phyloP scores from a whole-genome alignment of 768 basidiomycete species.

The Gloeophyllum trabeum region DNA sequence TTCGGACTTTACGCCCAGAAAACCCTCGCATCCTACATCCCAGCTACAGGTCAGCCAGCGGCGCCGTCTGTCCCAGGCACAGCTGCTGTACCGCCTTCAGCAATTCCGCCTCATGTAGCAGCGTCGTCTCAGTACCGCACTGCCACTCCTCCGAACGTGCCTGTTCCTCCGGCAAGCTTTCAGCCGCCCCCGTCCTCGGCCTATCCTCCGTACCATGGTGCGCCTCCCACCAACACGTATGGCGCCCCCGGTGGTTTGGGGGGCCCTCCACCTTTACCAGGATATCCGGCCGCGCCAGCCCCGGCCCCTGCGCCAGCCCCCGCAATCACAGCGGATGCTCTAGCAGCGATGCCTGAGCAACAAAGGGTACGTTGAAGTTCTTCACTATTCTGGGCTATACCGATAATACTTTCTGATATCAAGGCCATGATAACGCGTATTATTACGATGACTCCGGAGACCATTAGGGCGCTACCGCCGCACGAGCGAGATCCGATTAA shows the following conservation, averaged over 20 bases:
- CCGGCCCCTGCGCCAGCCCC: conserved; percentile 12
- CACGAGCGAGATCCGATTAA: conserved; percentile 67
- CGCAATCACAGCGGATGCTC: conserved; percentile 31
- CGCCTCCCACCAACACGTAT: conserved; percentile 4
- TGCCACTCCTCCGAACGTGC: conserved; percentile 12
- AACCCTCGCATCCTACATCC: conserved; percentile 45
- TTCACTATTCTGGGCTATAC: conserved; percentile 4
- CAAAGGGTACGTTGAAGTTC: conserved; percentile 38
- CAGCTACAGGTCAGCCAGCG: too few species aligned
- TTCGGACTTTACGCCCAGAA: conserved; percentile 37
- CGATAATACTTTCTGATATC: conserved; percentile 6
- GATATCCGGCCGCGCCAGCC: conserved; percentile 6
- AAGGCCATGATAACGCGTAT: conserved; percentile 73
- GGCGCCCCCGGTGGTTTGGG: too few species aligned
- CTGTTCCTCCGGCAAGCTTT: neutral
- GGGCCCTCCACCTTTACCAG: too few species aligned
- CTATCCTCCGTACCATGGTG: conserved; percentile 1
- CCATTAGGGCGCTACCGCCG: conserved; percentile 66
- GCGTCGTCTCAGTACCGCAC: conserved; percentile 11
- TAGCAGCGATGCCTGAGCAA: conserved; percentile 54
- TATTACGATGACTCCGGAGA: conserved; percentile 72
- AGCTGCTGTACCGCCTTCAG: conserved; percentile 2
- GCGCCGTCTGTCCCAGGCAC: conserved; percentile 16
- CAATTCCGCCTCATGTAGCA: neutral
- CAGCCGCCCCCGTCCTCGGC: neutral